Percentiles rank a stretch among this genome's conserved stretches.
Conservation (phyloP, 257 asterid species). For the Ajuga chamaepitys region DNA sequence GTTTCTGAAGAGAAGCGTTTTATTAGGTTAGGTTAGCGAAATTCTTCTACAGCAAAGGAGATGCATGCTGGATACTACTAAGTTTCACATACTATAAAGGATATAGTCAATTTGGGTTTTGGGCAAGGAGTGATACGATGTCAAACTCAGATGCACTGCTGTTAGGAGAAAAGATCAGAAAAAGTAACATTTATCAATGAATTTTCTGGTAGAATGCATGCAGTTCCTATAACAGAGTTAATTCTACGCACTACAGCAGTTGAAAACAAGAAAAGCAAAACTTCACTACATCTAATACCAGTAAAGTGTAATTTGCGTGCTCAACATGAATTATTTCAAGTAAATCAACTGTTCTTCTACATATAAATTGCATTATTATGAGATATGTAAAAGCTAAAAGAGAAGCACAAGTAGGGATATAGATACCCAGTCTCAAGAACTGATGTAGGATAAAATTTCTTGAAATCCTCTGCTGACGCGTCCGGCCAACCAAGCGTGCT, state of each 20-base stretch:
- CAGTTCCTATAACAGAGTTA: neutral
- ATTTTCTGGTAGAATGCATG: neutral
- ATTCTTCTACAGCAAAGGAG: neutral
- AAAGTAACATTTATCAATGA: neutral
- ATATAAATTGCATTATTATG: neutral
- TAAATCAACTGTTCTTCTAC: neutral
- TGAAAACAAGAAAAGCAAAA: neutral
- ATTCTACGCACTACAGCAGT: neutral
- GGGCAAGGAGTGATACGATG: neutral
- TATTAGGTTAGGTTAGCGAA: conserved; percentile 7
- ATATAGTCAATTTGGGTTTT: too few relatives aligned
- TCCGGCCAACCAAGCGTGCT: conserved; percentile 99
- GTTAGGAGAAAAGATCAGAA: neutral
- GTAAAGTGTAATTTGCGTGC: neutral
- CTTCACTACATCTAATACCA: conserved; percentile 3
- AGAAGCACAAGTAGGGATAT: conserved; percentile 11
- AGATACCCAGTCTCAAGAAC: conserved; percentile 93
- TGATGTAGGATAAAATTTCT: conserved; percentile 82
- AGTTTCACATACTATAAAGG: neutral
- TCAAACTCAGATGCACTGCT: neutral
- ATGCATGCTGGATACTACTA: neutral
- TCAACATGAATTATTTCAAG: neutral
- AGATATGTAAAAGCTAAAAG: neutral
- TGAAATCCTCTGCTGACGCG: conserved; percentile 70
- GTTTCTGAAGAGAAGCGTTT: neutral